These are phyloP conservation scores for Mycosphaerella sp. DNA, from an alignment of 2,329 filamentous ascomycete species.

Conservation along the genomic window DNA sequence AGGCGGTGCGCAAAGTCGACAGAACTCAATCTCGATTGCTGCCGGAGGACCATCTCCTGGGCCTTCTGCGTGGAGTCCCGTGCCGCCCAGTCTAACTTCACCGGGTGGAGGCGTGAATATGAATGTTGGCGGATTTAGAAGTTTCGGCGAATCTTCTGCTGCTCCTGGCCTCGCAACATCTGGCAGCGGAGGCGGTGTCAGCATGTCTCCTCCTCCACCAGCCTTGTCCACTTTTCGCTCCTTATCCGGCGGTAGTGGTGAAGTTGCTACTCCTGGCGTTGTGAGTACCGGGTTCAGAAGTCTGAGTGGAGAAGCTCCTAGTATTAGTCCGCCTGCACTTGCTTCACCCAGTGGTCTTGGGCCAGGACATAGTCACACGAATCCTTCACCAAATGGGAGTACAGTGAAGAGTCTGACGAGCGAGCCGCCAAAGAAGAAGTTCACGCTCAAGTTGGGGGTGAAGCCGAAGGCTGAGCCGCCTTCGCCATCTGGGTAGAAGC, in stretches of 20 bases:
- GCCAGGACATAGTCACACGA: not conserved
- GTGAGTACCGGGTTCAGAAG: slow-evolving; percentile 9
- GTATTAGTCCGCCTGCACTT: slow-evolving; percentile 10
- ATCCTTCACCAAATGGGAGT: slow-evolving; percentile 8
- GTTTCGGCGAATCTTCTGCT: slow-evolving; percentile 16
- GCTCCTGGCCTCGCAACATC: not conserved
- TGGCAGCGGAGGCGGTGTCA: not conserved
- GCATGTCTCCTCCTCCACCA: slow-evolving; percentile 4
- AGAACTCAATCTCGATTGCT: slow-evolving; percentile 10
- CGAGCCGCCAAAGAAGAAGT: slow-evolving; percentile 25
- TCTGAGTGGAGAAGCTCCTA: slow-evolving; percentile 9
- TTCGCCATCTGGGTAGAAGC: slow-evolving; percentile 1
- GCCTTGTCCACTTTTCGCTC: slow-evolving; percentile 4
- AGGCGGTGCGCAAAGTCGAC: slow-evolving; percentile 5
- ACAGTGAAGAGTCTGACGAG: slow-evolving; percentile 16
- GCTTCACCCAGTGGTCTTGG: slow-evolving; percentile 13
- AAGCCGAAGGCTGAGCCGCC: slow-evolving; percentile 5
- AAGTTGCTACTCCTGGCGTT: not conserved
- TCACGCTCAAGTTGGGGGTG: slow-evolving; percentile 25
- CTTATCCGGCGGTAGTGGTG: slow-evolving; percentile 1
- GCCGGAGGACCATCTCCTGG: slow-evolving; percentile 3
- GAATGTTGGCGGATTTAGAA: slow-evolving; percentile 28
- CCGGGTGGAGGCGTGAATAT: slow-evolving; percentile 13
- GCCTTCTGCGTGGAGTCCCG: slow-evolving; percentile 1
- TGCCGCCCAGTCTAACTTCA: slow-evolving; percentile 12